Percentiles rank a stretch among this genome's conserved stretches.
Conservation (phyloP, 768 basidiomycete genomes). For the Mycena maculata region DNA sequence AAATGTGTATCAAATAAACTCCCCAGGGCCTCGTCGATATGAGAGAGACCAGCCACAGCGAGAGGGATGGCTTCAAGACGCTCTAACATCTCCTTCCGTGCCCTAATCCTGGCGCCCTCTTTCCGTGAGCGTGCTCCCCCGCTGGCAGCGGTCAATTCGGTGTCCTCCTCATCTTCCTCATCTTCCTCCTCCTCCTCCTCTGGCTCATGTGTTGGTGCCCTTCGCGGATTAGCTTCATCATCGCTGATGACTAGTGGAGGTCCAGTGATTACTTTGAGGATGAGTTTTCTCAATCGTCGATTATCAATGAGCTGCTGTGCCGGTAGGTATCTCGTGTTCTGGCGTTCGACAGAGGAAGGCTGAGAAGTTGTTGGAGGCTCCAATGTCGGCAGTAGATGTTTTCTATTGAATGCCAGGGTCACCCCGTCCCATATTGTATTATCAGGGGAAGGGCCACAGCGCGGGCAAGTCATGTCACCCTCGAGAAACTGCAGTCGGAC, state of each 20-base stretch:
- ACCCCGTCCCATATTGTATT: constrained; percentile 37
- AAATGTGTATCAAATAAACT: not conserved
- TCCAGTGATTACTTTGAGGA: not conserved
- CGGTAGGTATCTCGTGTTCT: not conserved
- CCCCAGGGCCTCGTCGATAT: not conserved
- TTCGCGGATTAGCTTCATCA: not conserved
- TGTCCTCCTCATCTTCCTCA: constrained; percentile 1
- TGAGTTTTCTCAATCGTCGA: not conserved
- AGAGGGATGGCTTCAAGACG: not conserved
- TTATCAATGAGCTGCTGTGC: not conserved
- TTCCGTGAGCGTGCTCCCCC: too few species aligned
- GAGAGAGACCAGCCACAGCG: not conserved
- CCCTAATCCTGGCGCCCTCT: not conserved
- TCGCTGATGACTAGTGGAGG: not conserved
- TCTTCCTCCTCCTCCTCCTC: too few species aligned
- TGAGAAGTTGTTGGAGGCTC: constrained; percentile 30
- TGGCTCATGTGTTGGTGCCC: too few species aligned
- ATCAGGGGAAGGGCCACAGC: constrained; percentile 26
- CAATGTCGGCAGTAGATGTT: constrained; percentile 28
- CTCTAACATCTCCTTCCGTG: not conserved
- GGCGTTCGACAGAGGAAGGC: not conserved
- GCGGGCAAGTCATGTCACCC: constrained; percentile 13
- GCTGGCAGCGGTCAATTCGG: not conserved
- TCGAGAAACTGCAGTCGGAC: constrained; percentile 24
- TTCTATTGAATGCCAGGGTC: constrained; percentile 33